phyloP scores from a whole-genome alignment of 192 early-diverging fungal species.

The Coemansia aciculifera region DNA sequence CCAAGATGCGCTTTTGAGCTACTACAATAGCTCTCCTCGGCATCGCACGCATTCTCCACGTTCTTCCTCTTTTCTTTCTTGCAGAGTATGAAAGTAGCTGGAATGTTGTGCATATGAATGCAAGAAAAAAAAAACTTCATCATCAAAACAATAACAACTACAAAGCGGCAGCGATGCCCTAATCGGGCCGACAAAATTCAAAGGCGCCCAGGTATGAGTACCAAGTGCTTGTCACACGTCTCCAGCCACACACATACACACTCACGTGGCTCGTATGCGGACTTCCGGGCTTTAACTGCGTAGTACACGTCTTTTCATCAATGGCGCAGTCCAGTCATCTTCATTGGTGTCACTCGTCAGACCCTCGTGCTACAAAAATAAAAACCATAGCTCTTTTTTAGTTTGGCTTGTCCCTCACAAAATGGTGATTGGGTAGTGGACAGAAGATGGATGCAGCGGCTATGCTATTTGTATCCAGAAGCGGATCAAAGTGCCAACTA shows the following conservation, averaged over 20 bases:
- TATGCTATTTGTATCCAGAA: background rate
- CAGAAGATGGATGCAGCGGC: background rate
- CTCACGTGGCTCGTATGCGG: background rate
- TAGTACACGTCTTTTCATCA: background rate
- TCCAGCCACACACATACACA: background rate
- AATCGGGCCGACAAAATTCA: background rate
- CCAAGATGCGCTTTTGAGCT: background rate
- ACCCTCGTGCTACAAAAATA: background rate
- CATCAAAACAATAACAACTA: background rate
- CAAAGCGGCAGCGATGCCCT: constrained; percentile 2
- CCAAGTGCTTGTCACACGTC: background rate
- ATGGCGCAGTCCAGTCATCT: constrained; percentile 3
- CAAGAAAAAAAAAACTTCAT: background rate
- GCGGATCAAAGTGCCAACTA: background rate
- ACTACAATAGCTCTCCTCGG: background rate
- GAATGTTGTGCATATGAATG: background rate
- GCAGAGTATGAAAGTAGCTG: constrained; percentile 1
- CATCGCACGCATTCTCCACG: background rate
- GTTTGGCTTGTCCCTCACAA: background rate
- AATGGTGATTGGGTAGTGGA: background rate
- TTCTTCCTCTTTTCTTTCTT: background rate
- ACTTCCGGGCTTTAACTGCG: background rate
- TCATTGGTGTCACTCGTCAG: background rate
- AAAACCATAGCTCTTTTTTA: no score
- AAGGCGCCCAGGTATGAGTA: background rate